Percentiles rank a stretch among this genome's conserved stretches.
Conservation (phyloP, 2,329 filamentous ascomycete species). For the Penicillium paneum region DNA sequence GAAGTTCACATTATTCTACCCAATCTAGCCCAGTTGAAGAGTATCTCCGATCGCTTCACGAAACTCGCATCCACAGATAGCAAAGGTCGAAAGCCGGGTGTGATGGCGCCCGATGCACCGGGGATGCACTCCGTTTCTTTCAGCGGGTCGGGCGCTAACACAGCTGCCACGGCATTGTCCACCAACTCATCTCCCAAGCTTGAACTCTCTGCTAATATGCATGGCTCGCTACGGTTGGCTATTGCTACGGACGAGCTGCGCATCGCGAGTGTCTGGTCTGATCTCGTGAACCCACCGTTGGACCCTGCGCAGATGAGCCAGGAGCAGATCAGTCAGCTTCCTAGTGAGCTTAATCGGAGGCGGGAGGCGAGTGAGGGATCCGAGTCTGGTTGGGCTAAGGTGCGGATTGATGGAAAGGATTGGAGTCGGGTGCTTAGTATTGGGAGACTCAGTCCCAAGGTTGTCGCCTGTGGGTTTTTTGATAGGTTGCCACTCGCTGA, state of each 20-base stretch:
- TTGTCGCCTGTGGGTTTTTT: slow-evolving; percentile 72
- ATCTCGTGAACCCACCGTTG: slow-evolving; percentile 80
- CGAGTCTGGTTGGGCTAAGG: slow-evolving; percentile 81
- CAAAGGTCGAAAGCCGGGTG: slow-evolving; percentile 15
- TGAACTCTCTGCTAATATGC: slow-evolving; percentile 90
- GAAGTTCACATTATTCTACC: slow-evolving; percentile 93
- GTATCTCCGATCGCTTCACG: slow-evolving; percentile 92
- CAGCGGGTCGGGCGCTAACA: slow-evolving; percentile 11
- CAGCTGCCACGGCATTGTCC: slow-evolving; percentile 32
- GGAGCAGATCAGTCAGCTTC: slow-evolving; percentile 67
- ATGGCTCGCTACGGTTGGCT: slow-evolving; percentile 75
- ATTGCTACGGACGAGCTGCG: slow-evolving; percentile 79
- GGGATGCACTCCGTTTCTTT: slow-evolving; percentile 6
- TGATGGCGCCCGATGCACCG: slow-evolving; percentile 31
- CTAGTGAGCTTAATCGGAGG: slow-evolving; percentile 74
- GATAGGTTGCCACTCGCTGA: not conserved
- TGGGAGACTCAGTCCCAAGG: slow-evolving; percentile 79
- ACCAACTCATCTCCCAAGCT: slow-evolving; percentile 57
- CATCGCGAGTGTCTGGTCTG: slow-evolving; percentile 82
- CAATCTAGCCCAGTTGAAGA: slow-evolving; percentile 81
- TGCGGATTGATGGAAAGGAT: slow-evolving; percentile 87
- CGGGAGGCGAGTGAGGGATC: slow-evolving; percentile 62
- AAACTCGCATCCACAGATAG: slow-evolving; percentile 61
- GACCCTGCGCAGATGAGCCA: slow-evolving; percentile 72
- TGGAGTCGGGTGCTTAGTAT: slow-evolving; percentile 95